Conservation (phyloP, 78 protist genomes). For the Andalucia godoyi region DNA sequence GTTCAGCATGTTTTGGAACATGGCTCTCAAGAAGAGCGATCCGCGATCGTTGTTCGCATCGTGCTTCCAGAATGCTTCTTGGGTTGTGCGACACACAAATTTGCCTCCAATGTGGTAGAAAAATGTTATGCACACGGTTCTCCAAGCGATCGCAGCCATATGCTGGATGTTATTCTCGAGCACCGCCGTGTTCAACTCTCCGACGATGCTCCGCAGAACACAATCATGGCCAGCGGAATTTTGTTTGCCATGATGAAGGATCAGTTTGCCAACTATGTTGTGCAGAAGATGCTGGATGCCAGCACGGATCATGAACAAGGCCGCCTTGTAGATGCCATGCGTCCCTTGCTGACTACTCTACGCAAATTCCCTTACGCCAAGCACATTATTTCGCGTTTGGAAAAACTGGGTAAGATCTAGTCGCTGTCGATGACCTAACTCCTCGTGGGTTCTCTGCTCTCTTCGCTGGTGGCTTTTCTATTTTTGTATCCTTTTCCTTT, state of each 20-base stretch:
- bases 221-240: background rate
- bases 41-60: background rate
- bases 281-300: conserved; percentile 75
- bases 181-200: background rate
- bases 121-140: conserved; percentile 10
- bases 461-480: no score
- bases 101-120: conserved; percentile 79
- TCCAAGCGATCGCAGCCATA: background rate
- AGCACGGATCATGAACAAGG: conserved; percentile 34
- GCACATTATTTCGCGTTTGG: conserved; percentile 78
- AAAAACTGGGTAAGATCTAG: no score
- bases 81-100: conserved; percentile 89
- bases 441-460: no score
- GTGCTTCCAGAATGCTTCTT: no score
- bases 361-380: conserved; percentile 73
- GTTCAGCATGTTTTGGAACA: conserved; percentile 85
- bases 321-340: background rate
- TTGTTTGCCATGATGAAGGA: conserved; percentile 57
- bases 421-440: no score
- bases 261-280: conserved; percentile 85
- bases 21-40: conserved; percentile 13
- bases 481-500: no score
- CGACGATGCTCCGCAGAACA: background rate
- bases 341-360: conserved; percentile 30
- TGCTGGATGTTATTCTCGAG: conserved; percentile 23